Evolutionary conservation across 169 alveolate genomes (phyloP).

Genomic region (Cryptosporidium sp.): DNA sequence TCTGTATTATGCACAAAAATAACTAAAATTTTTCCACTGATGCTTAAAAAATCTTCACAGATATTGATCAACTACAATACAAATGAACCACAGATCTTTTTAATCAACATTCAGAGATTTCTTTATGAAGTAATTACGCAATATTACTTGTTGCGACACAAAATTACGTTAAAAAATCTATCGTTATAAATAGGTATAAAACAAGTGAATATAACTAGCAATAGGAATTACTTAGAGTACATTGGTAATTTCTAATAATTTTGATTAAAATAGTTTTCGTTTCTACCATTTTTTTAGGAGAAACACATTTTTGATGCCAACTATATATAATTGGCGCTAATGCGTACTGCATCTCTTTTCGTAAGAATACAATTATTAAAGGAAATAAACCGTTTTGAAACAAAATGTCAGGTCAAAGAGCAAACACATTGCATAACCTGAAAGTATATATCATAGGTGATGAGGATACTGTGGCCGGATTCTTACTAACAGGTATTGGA

Average conservation of each 20-base stretch:
- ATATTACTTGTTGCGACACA: not conserved
- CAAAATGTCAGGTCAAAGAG: conserved; percentile 53
- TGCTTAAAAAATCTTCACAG: not conserved
- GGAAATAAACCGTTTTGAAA: not conserved
- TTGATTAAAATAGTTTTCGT: not conserved
- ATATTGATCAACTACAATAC: not conserved
- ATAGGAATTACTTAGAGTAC: not conserved
- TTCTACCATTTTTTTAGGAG: not conserved
- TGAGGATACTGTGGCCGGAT: conserved; percentile 90
- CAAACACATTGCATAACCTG: conserved; percentile 43
- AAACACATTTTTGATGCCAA: not conserved
- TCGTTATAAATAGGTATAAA: not conserved
- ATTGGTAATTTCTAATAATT: not conserved
- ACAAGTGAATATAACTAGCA: not conserved
- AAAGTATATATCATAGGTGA: conserved; percentile 76
- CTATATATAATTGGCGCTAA: not conserved
- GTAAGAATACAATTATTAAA: not conserved
- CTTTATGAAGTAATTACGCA: not conserved
- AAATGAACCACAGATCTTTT: not conserved
- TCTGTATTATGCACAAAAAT: conserved; percentile 18
- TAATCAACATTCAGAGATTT: not conserved
- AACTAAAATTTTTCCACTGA: not conserved
- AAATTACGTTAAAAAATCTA: not conserved
- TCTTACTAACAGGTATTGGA: conserved; percentile 90
- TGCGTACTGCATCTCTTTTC: conserved; percentile 26